A percentile compares a stretch with the other conserved stretches of the same genome.
Conservation (phyloP, 2,329 filamentous ascomycete genomes). For the Grosmannia huntii region DNA sequence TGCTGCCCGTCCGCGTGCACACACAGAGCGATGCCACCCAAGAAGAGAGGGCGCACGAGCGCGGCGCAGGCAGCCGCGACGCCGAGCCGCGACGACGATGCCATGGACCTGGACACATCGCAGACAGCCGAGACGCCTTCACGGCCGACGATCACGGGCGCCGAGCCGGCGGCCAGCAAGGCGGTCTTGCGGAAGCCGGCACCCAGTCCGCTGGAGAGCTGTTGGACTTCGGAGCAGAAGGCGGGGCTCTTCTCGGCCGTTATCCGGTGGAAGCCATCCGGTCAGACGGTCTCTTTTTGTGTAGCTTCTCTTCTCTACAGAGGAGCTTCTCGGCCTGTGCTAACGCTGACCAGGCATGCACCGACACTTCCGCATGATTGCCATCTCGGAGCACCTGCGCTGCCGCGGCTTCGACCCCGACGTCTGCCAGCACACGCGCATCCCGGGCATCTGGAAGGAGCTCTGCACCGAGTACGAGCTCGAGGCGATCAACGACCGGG, state of each 20-base stretch:
- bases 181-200: slow-evolving; percentile 10
- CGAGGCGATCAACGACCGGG: slow-evolving; percentile 61
- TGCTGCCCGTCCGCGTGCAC: background rate
- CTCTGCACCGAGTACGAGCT: slow-evolving; percentile 72
- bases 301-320: too few relatives aligned
- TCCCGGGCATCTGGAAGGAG: slow-evolving; percentile 87
- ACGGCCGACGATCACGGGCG: slow-evolving; percentile 20
- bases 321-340: too few relatives aligned
- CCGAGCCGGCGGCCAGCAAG: slow-evolving; percentile 21
- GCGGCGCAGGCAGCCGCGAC: slow-evolving; percentile 26
- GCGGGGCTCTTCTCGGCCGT: slow-evolving; percentile 86
- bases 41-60: slow-evolving; percentile 50
- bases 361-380: slow-evolving; percentile 86
- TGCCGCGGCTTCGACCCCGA: slow-evolving; percentile 69
- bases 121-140: slow-evolving; percentile 39
- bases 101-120: slow-evolving; percentile 47
- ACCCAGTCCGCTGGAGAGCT: slow-evolving; percentile 40
- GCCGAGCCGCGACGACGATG: slow-evolving; percentile 40
- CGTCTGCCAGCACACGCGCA: slow-evolving; percentile 64
- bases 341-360: slow-evolving; percentile 61
- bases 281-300: too few relatives aligned
- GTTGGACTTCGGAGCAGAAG: slow-evolving; percentile 94
- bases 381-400: slow-evolving; percentile 66
- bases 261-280: slow-evolving; percentile 92
- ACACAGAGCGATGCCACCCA: slow-evolving; percentile 40